Evolutionary conservation across 2,329 filamentous ascomycete species (phyloP).

Genomic region (Cephalotrichum gorgonifer): DNA sequence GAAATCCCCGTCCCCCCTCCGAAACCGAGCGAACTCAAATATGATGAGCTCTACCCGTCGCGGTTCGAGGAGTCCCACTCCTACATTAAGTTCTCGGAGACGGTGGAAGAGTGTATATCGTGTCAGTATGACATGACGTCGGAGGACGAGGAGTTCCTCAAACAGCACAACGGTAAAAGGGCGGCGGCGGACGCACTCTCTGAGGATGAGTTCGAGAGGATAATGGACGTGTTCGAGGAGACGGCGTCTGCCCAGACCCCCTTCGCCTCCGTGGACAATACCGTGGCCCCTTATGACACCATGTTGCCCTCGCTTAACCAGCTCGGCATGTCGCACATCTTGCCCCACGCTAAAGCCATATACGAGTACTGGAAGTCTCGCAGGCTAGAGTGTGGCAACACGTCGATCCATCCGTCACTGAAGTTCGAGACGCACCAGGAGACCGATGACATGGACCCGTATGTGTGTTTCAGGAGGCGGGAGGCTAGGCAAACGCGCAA

Average conservation of each 20-base stretch:
- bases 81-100: conserved; percentile 96
- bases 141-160: conserved; percentile 80
- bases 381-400: conserved; percentile 57
- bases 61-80: conserved; percentile 76
- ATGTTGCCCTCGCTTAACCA: conserved; percentile 59
- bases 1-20: conserved; percentile 58
- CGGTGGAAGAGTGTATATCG: conserved; percentile 88
- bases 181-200: conserved; percentile 56
- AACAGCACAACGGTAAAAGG: conserved; percentile 70
- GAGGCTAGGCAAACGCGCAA: conserved; percentile 93
- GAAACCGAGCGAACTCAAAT: conserved; percentile 59
- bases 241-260: conserved; percentile 75
- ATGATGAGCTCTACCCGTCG: conserved; percentile 78
- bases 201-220: conserved; percentile 85
- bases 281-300: conserved; percentile 65
- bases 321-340: conserved; percentile 35
- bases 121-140: conserved; percentile 90
- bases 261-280: conserved; percentile 81
- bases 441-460: conserved; percentile 90
- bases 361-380: conserved; percentile 84
- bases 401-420: conserved; percentile 63
- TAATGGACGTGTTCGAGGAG: conserved; percentile 92
- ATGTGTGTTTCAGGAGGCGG: conserved; percentile 92
- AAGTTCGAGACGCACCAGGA: conserved; percentile 94
- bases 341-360: conserved; percentile 60